Conservation (phyloP, 2,329 filamentous ascomycete genomes). For the Bipolaris gigantea region DNA sequence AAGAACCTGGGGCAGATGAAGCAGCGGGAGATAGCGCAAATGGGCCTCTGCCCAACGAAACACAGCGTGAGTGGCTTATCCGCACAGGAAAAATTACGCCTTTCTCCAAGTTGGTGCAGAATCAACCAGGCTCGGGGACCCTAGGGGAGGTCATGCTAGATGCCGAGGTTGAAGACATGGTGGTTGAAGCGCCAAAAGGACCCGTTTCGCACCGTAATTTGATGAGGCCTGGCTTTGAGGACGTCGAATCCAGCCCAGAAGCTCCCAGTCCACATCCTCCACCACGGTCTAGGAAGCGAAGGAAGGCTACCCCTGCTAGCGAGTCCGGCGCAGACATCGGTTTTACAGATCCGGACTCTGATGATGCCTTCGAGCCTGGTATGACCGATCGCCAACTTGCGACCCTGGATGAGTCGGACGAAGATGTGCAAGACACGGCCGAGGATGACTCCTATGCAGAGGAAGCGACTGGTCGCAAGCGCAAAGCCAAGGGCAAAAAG, state of each 20-base stretch:
- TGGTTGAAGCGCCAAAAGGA: conserved; percentile 47
- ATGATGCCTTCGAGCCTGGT: conserved; percentile 48
- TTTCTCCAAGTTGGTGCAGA: conserved; percentile 77
- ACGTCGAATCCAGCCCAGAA: conserved; percentile 34
- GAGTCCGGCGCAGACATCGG: conserved; percentile 23
- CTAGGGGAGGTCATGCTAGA: conserved; percentile 78
- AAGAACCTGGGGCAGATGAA: conserved; percentile 54
- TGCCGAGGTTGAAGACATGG: conserved; percentile 71
- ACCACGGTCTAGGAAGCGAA: conserved; percentile 46
- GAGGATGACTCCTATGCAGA: conserved; percentile 47
- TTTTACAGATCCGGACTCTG: conserved; percentile 41
- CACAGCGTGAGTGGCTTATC: conserved; percentile 84
- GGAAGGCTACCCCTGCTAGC: conserved; percentile 28
- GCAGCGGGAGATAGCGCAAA: conserved; percentile 52
- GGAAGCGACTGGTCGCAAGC: conserved; percentile 45
- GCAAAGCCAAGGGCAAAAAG: conserved; percentile 39
- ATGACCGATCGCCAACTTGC: conserved; percentile 46
- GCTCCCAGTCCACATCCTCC: conserved; percentile 33
- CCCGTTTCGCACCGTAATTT: conserved; percentile 53
- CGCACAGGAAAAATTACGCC: conserved; percentile 97
- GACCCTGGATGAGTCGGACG: conserved; percentile 45
- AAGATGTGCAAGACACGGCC: conserved; percentile 36
- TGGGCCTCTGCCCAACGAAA: conserved; percentile 74
- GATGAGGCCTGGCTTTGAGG: conserved; percentile 52
- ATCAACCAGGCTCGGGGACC: conserved; percentile 66